These are phyloP conservation scores for Penstemon barbatus DNA, from an alignment of 257 asterid genomes.

Conservation along the genomic window DNA sequence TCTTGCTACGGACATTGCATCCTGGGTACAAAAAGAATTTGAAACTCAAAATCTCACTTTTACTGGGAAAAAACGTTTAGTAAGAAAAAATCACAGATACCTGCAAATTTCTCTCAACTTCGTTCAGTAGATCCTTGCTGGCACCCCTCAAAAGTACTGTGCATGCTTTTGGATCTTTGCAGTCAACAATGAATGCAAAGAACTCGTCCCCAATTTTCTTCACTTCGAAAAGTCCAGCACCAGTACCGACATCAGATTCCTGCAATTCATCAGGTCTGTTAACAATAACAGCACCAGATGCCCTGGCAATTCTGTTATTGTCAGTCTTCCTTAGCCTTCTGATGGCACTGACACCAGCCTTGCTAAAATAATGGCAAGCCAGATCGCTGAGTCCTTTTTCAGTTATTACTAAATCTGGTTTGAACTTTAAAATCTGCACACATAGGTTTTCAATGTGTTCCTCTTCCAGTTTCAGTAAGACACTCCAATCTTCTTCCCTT, in stretches of 20 bases:
- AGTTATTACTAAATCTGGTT: conserved; percentile 85
- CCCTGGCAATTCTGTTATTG: conserved; percentile 94
- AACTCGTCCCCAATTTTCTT: conserved; percentile 93
- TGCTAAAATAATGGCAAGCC: conserved; percentile 88
- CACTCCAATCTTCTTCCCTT: conserved; percentile 94
- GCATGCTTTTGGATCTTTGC: conserved; percentile 95
- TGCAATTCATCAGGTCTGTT: conserved; percentile 95
- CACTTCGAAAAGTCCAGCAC: conserved; percentile 94
- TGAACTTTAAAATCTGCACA: conserved; percentile 67
- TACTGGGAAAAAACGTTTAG: not conserved
- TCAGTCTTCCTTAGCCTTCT: conserved; percentile 88
- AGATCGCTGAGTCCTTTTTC: conserved; percentile 93
- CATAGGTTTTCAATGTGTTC: conserved; percentile 85
- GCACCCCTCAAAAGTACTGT: conserved; percentile 93
- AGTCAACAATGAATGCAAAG: conserved; percentile 79
- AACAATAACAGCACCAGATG: conserved; percentile 95
- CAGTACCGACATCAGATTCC: conserved; percentile 97
- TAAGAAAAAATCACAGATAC: conserved; percentile 37
- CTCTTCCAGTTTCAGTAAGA: conserved; percentile 91
- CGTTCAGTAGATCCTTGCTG: conserved; percentile 94
- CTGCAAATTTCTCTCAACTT: conserved; percentile 97
- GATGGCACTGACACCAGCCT: conserved; percentile 95
- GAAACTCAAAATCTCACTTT: conserved; percentile 19
- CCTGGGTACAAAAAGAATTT: conserved; percentile 44
- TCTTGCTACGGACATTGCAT: conserved; percentile 96